Conservation (phyloP, 768 basidiomycete species). For the Boletus rubropictus region DNA sequence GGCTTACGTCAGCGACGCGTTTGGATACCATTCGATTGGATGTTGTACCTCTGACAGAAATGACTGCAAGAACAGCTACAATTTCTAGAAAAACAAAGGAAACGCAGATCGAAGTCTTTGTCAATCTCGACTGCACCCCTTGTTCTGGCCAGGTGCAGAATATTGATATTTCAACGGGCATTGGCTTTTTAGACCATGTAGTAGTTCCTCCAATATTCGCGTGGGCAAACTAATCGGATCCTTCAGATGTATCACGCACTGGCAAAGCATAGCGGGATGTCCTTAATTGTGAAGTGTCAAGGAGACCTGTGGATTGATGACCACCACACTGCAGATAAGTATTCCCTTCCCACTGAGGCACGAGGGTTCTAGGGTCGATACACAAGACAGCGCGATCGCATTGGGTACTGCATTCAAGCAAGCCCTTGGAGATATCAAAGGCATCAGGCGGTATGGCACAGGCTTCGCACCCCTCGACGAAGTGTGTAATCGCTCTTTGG, state of each 20-base stretch:
- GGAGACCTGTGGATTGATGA: constrained; percentile 98
- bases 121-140: constrained; percentile 77
- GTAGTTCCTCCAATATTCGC: constrained; percentile 12
- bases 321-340: constrained; percentile 98
- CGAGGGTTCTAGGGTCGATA: constrained; percentile 9
- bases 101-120: constrained; percentile 77
- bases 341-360: constrained; percentile 11
- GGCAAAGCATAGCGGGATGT: constrained; percentile 95
- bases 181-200: constrained; percentile 98
- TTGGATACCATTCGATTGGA: not conserved
- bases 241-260: constrained; percentile 94
- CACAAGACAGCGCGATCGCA: constrained; percentile 87
- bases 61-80: constrained; percentile 54
- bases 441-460: constrained; percentile 92
- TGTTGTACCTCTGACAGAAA: constrained; percentile 2
- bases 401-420: constrained; percentile 89
- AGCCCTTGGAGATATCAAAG: constrained; percentile 90
- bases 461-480: constrained; percentile 97
- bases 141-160: constrained; percentile 56
- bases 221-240: not conserved
- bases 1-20: constrained; percentile 4
- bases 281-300: constrained; percentile 82
- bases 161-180: constrained; percentile 87
- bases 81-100: constrained; percentile 85
- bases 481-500: constrained; percentile 39